Evolutionary conservation across 371 early-diverging fungal genomes (phyloP).

Genomic region (Lichtheimia ramosa): DNA sequence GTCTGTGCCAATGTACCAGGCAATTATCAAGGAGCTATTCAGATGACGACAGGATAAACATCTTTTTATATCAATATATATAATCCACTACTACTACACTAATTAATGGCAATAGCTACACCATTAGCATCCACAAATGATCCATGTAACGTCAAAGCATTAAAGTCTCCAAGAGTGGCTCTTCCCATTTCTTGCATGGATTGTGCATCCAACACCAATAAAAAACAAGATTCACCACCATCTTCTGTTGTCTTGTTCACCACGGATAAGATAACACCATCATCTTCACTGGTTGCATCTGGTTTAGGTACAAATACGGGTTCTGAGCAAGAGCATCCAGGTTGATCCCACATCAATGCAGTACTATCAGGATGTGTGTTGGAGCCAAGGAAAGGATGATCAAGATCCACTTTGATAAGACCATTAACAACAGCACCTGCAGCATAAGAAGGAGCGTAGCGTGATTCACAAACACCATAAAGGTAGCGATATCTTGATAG

Average conservation of each 20-base stretch:
- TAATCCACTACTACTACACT: neutral
- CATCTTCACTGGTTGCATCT: conserved; percentile 58
- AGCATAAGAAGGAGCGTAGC: conserved; percentile 43
- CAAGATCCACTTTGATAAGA: conserved; percentile 57
- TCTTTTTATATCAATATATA: no score
- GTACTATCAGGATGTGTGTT: conserved; percentile 30
- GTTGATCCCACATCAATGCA: conserved; percentile 46
- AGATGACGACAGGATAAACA: no score
- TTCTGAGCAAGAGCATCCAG: conserved; percentile 66
- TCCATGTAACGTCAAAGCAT: conserved; percentile 44
- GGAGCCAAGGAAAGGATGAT: conserved; percentile 29
- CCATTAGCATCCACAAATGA: conserved; percentile 44
- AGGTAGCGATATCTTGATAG: conserved; percentile 52
- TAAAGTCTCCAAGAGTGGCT: conserved; percentile 45
- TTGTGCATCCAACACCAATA: conserved; percentile 62
- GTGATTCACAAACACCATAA: conserved; percentile 58
- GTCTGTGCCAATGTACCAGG: no score
- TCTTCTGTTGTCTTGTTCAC: conserved; percentile 43
- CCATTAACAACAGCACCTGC: conserved; percentile 51
- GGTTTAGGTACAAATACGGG: conserved; percentile 65
- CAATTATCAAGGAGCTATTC: no score
- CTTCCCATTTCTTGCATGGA: conserved; percentile 60
- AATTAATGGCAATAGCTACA: conserved; percentile 41
- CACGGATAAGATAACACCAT: conserved; percentile 64
- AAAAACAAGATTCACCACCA: conserved; percentile 47